These are phyloP conservation scores for Breynia disticha DNA, from an alignment of 441 rosid genomes.

Conservation along the genomic window DNA sequence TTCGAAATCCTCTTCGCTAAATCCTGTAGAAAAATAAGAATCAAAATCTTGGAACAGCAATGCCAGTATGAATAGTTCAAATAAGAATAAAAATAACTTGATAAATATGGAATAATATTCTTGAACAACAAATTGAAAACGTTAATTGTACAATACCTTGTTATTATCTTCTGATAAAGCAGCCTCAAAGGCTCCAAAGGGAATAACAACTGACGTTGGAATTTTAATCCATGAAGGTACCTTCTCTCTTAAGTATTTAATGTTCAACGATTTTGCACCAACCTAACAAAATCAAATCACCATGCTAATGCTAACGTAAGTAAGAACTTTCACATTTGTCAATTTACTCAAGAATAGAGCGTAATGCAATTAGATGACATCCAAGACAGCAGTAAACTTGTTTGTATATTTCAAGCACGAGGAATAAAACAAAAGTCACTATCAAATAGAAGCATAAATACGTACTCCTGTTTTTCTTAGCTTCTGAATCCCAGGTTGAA, in stretches of 20 bases:
- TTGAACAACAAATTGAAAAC: background rate
- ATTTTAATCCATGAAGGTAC: constrained; percentile 76
- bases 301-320: constrained; percentile 12
- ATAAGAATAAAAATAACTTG: background rate
- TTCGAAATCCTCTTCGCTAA: constrained; percentile 31
- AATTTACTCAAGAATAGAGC: constrained; percentile 1
- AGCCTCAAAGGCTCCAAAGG: constrained; percentile 67
- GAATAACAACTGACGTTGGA: constrained; percentile 64
- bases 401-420: background rate
- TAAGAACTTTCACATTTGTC: background rate
- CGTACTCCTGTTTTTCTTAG: background rate
- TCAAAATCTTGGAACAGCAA: background rate
- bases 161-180: constrained; percentile 46
- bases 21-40: constrained; percentile 26
- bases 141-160: constrained; percentile 32
- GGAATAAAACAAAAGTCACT: background rate
- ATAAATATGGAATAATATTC: background rate
- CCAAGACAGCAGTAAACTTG: too few relatives aligned
- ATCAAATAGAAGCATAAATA: background rate
- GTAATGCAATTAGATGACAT: background rate
- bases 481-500: background rate
- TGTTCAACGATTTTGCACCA: constrained; percentile 72
- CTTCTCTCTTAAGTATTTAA: constrained; percentile 47
- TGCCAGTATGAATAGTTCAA: background rate
- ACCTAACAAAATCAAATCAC: constrained; percentile 32